phyloP scores from a whole-genome alignment of 345 rosid genomes.

The Populus pruinosa region DNA sequence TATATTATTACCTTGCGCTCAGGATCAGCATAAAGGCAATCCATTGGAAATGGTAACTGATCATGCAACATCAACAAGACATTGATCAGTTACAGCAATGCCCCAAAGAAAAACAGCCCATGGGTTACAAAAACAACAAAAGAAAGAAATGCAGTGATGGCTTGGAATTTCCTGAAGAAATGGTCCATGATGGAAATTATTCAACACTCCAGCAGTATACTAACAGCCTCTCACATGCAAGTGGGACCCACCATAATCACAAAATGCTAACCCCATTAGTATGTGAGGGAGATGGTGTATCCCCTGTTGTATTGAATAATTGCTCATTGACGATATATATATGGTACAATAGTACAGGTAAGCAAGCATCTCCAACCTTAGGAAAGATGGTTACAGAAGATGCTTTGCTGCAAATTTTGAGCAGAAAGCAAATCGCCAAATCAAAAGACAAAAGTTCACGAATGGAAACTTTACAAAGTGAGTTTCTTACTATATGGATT shows the following conservation, averaged over 20 bases:
- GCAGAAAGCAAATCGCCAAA: not conserved
- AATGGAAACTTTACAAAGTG: no score
- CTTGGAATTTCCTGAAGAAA: not conserved
- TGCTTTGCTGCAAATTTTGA: not conserved
- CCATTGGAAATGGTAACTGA: conserved; percentile 88
- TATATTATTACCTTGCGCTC: conserved; percentile 60
- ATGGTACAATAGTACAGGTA: no score
- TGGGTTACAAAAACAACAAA: not conserved
- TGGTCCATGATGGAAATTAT: not conserved
- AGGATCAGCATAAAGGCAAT: conserved; percentile 86
- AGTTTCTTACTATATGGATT: no score
- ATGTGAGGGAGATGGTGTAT: no score
- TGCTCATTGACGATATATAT: no score
- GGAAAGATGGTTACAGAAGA: not conserved
- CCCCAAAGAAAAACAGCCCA: not conserved
- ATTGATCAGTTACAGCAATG: conserved; percentile 10
- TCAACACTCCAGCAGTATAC: not conserved
- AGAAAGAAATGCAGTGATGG: not conserved
- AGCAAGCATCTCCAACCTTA: not conserved
- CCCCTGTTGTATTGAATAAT: no score
- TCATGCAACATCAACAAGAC: not conserved
- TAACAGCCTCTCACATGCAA: no score
- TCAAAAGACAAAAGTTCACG: not conserved
- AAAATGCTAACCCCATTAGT: no score
- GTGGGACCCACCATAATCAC: no score